phyloP scores from a whole-genome alignment of 306 rosid species.

The Corylus avellana region DNA sequence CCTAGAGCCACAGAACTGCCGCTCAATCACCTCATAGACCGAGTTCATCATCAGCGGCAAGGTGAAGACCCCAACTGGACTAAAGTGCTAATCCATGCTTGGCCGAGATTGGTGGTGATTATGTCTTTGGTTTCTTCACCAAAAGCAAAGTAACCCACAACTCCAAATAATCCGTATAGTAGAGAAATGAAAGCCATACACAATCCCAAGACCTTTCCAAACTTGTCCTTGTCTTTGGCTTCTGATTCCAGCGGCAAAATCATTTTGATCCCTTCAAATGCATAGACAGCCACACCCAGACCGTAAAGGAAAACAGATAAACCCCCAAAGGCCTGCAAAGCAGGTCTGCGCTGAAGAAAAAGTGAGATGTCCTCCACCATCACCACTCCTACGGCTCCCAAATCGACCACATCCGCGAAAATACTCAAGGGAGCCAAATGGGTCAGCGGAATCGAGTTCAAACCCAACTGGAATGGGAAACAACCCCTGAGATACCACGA shows the following conservation, averaged over 20 bases:
- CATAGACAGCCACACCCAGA: slow-evolving; percentile 73
- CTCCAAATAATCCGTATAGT: slow-evolving; percentile 64
- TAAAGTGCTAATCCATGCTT: slow-evolving; percentile 47
- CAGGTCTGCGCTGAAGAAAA: slow-evolving; percentile 39
- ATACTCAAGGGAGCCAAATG: slow-evolving; percentile 78
- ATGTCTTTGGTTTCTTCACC: slow-evolving; percentile 73
- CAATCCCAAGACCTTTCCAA: slow-evolving; percentile 54
- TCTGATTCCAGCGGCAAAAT: slow-evolving; percentile 67
- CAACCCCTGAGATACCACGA: slow-evolving; percentile 57
- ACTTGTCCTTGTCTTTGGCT: slow-evolving; percentile 53
- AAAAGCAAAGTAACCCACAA: slow-evolving; percentile 71
- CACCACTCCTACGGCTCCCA: slow-evolving; percentile 57
- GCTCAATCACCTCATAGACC: no score
- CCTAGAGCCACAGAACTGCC: no score
- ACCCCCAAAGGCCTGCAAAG: slow-evolving; percentile 54
- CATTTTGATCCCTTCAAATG: slow-evolving; percentile 79
- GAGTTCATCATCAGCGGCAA: no score
- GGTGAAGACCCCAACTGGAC: slow-evolving; percentile 67
- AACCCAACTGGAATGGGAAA: slow-evolving; percentile 69
- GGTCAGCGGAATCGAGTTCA: slow-evolving; percentile 65
- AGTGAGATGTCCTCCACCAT: slow-evolving; percentile 63
- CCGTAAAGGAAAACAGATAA: slow-evolving; percentile 64
- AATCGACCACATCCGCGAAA: slow-evolving; percentile 63
- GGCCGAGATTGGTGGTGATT: slow-evolving; percentile 68
- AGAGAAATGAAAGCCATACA: slow-evolving; percentile 57